Percentiles rank a stretch among this genome's conserved stretches.
phyloP scores from a whole-genome alignment of 1,284 basidiomycete species.

The Coniferiporia weirii region DNA sequence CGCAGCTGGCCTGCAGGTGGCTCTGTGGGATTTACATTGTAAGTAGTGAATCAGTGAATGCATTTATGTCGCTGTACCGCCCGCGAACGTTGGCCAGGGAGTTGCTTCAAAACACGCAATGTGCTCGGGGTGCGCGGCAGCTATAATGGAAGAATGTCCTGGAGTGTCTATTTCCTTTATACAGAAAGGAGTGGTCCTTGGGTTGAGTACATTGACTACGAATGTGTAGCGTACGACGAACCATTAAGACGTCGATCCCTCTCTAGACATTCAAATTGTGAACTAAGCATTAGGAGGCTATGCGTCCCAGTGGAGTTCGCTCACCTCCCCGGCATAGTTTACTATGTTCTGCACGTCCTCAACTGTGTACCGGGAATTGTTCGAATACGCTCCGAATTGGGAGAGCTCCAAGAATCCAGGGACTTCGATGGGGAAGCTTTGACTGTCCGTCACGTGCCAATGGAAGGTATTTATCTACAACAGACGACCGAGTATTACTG shows the following conservation, averaged over 20 bases:
- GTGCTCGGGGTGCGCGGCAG: slow-evolving; percentile 35
- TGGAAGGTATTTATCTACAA: slow-evolving; percentile 55
- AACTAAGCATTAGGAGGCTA: slow-evolving; percentile 21
- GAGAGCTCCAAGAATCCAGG: slow-evolving; percentile 60
- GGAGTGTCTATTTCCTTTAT: slow-evolving; percentile 58
- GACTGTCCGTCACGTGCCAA: slow-evolving; percentile 76
- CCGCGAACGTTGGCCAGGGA: slow-evolving; percentile 26
- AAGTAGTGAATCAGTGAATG: slow-evolving; percentile 1
- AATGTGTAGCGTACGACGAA: neutral
- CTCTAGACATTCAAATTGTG: slow-evolving; percentile 35
- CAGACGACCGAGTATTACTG: neutral
- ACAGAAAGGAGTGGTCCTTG: neutral
- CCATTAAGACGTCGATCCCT: slow-evolving; percentile 74
- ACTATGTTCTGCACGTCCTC: slow-evolving; percentile 61
- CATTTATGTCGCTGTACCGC: neutral
- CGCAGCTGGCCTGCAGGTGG: slow-evolving; percentile 82
- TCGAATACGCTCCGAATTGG: slow-evolving; percentile 62
- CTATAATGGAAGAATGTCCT: slow-evolving; percentile 44
- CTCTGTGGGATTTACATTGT: slow-evolving; percentile 32
- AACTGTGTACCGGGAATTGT: slow-evolving; percentile 51
- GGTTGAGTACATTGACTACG: neutral
- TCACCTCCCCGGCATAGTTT: slow-evolving; percentile 55
- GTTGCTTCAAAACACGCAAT: slow-evolving; percentile 37
- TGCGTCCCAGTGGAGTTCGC: neutral
- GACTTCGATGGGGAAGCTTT: slow-evolving; percentile 71